Base-by-base conservation (phyloP, 2,329 filamentous ascomycete species). In the Xylariaceae sp. region DNA sequence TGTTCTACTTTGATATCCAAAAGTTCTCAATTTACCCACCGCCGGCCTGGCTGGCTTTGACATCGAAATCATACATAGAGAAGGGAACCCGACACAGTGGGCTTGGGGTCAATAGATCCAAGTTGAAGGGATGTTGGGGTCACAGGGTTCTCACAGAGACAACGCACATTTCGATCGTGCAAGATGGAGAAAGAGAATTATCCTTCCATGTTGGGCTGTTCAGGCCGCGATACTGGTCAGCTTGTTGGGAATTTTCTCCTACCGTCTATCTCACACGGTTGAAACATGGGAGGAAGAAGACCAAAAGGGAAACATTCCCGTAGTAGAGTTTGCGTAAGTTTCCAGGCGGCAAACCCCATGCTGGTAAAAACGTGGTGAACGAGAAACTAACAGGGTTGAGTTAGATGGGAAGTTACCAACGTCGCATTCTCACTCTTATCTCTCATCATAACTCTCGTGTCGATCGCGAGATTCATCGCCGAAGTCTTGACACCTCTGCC, bases 401-500 rank as follows among this genome's bases (percentile, higher is more conserved):
- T 21, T 22, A 79, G 77, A 22, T 81, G 78, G 77, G 74, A 79
- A 59, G 64, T 60, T 19, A 70, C 69, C 40, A 80, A 79, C 51
- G 68, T 81, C 39, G 68, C 49, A 42, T 66, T 80, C 42, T 73
- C 75, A 14, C 59, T 73, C 21, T 48, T 76, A 29, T 68, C 71
- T 1, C 68, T 76, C 5, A 25, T 72, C 23, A 68, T 75, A 57
- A 76, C 68, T 12, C 59, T 73, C 34, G 55, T 74, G 47, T 73
- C 77, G 50, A 66, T 78, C 23, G 69, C 65, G 35, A 71, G 65
- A 52, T 72, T 68, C 46, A 65, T 69, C 38, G 65, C 69, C 22
- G 75, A 79, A 58, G 68, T 71, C 1, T 59, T 81, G 43, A 80
- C 77, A 10, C 77, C 77, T 2, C 73, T 76, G 60, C 72, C 71